phyloP scores from a whole-genome alignment of 495 filamentous ascomycete species.

The Paragyromitra xinjiangensis region DNA sequence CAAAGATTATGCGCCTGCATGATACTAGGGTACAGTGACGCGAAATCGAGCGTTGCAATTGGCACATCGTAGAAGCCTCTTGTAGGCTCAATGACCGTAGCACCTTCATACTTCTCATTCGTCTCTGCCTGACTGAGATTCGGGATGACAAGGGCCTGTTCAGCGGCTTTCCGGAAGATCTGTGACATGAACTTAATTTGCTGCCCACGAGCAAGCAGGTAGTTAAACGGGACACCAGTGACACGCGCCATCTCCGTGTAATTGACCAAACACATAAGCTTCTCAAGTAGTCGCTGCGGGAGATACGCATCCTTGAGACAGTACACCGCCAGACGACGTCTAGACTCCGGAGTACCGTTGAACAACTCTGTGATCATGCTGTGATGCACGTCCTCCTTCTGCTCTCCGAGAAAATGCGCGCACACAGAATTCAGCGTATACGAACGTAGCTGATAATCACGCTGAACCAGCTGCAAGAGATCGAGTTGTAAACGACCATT shows the following conservation, averaged over 20 bases:
- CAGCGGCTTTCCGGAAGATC: constrained; percentile 90
- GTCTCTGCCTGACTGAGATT: constrained; percentile 70
- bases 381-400: constrained; percentile 98
- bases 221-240: constrained; percentile 97
- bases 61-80: constrained; percentile 93
- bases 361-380: constrained; percentile 99
- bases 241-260: constrained; percentile 99
- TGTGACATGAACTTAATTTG: constrained; percentile 99
- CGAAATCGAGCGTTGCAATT: constrained; percentile 98
- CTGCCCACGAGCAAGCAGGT: constrained; percentile 87
- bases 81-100: constrained; percentile 95
- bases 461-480: constrained; percentile 88
- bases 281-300: constrained; percentile 94
- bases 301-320: constrained; percentile 98
- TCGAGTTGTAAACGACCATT: constrained; percentile 94
- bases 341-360: constrained; percentile 91
- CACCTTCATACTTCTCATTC: constrained; percentile 94
- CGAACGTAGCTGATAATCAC: constrained; percentile 92
- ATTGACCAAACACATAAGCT: constrained; percentile 95
- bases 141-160: constrained; percentile 92
- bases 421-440: constrained; percentile 98
- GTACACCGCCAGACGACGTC: constrained; percentile 90
- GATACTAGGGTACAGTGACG: constrained; percentile 96
- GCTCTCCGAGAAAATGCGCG: constrained; percentile 94
- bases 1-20: constrained; percentile 99